Conservation (phyloP, 306 rosid species). For the Trifolium pratense region DNA sequence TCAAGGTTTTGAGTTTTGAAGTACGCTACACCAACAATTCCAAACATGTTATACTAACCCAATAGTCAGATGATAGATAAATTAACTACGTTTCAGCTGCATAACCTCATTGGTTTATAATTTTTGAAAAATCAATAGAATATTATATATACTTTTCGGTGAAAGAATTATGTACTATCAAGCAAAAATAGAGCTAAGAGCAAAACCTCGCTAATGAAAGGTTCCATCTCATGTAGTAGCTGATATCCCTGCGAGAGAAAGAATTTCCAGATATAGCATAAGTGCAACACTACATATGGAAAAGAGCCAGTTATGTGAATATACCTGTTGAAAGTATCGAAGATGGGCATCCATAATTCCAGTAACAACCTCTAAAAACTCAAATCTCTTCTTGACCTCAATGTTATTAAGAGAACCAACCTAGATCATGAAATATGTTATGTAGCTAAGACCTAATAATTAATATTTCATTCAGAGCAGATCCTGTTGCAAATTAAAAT, state of each 20-base stretch:
- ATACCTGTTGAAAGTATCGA: constrained; percentile 83
- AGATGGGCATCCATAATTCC: constrained; percentile 88
- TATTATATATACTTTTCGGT: constrained; percentile 18
- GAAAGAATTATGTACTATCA: constrained; percentile 23
- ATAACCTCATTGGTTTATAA: constrained; percentile 24
- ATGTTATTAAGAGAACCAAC: constrained; percentile 65
- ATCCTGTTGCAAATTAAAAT: constrained; percentile 41
- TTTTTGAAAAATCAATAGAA: constrained; percentile 31
- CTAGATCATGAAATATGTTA: constrained; percentile 46
- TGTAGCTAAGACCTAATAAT: constrained; percentile 37
- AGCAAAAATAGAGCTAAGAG: constrained; percentile 34
- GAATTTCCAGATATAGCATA: constrained; percentile 26
- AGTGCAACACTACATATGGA: constrained; percentile 31
- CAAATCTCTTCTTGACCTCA: constrained; percentile 73
- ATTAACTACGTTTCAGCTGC: constrained; percentile 24
- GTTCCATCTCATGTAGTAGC: constrained; percentile 57
- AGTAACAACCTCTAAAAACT: constrained; percentile 73
- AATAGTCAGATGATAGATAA: constrained; percentile 19
- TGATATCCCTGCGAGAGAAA: constrained; percentile 56
- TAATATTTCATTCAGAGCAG: constrained; percentile 32
- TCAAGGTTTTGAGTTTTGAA: constrained; percentile 29
- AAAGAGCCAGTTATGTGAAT: constrained; percentile 31
- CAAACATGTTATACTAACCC: constrained; percentile 25
- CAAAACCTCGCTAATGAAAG: constrained; percentile 60
- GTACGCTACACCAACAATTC: constrained; percentile 12